Percentiles rank a stretch among this genome's conserved stretches.
Evolutionary conservation across 2,329 filamentous ascomycete species (phyloP).

Genomic region (Neofusicoccum sp.): DNA sequence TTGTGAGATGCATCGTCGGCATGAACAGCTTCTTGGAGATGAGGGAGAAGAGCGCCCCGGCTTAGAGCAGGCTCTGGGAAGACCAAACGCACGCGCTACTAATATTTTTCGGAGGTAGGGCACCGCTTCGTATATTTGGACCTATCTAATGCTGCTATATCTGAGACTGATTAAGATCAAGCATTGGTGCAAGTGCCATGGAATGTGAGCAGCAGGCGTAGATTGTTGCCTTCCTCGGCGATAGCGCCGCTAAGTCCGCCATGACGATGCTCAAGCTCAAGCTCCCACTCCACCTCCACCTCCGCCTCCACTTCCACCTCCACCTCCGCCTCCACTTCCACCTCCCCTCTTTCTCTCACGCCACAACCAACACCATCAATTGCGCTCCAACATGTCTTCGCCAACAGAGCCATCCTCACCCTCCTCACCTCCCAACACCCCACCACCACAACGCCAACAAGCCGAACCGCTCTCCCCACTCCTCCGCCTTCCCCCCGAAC

Average conservation of each 20-base stretch:
- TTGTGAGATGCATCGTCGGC: conserved; percentile 80
- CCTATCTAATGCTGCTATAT: too few relatives aligned
- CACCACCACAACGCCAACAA: neutral
- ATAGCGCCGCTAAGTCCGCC: too few relatives aligned
- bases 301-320: neutral
- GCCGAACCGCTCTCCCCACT: neutral
- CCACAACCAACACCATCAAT: neutral
- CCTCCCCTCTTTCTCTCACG: neutral
- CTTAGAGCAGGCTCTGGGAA: neutral
- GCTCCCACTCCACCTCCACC: neutral
- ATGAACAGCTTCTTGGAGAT: conserved; percentile 62
- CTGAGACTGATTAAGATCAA: too few relatives aligned
- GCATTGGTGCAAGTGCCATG: too few relatives aligned
- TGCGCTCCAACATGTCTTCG: neutral
- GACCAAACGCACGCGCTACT: neutral
- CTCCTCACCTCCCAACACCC: neutral
- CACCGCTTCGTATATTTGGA: too few relatives aligned
- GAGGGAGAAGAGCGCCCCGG: neutral
- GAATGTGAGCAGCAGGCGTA: too few relatives aligned
- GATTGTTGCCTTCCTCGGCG: too few relatives aligned
- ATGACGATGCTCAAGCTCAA: too few relatives aligned
- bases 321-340: neutral
- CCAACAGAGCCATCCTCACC: neutral
- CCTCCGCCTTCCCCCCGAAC: neutral
- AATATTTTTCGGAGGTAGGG: neutral